Percentiles rank a stretch among this genome's conserved stretches.
Evolutionary conservation across 148 eudicot genomes (phyloP).

Genomic region (Persicaria tinctoria): DNA sequence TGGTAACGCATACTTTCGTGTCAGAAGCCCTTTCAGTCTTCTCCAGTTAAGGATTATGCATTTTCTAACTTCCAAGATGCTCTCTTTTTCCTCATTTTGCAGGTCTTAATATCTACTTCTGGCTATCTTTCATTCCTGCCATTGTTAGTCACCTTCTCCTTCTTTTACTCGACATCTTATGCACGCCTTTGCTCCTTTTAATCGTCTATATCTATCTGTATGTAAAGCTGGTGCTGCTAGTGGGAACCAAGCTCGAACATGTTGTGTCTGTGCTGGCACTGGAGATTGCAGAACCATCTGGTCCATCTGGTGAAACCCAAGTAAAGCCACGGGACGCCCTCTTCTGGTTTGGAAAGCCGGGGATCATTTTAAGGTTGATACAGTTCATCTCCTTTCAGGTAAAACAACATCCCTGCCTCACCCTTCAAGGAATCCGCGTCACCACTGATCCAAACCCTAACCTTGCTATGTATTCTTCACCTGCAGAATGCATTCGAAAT

Average conservation of each 20-base stretch:
- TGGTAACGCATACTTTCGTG: conserved; percentile 34
- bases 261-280: conserved; percentile 90
- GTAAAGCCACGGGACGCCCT: conserved; percentile 94
- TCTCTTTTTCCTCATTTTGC: conserved; percentile 12
- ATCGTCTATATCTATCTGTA: background rate
- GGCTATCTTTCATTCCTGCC: conserved; percentile 93
- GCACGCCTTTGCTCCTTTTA: background rate
- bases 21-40: background rate
- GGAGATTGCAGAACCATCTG: conserved; percentile 62
- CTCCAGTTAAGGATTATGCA: background rate
- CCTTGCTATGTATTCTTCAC: background rate
- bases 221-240: conserved; percentile 82
- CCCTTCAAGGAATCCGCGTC: background rate
- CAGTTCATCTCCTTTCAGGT: conserved; percentile 99
- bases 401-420: background rate
- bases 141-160: conserved; percentile 44
- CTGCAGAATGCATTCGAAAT: conserved; percentile 94
- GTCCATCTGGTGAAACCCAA: conserved; percentile 51
- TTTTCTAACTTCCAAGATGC: background rate
- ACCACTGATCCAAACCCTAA: background rate
- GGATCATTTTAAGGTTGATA: conserved; percentile 57
- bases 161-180: background rate
- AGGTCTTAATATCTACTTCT: conserved; percentile 94
- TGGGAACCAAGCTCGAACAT: conserved; percentile 97
- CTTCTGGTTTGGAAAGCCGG: conserved; percentile 97